Conservation (phyloP, 2,329 filamentous ascomycete genomes). For the Scytalidium sp. region DNA sequence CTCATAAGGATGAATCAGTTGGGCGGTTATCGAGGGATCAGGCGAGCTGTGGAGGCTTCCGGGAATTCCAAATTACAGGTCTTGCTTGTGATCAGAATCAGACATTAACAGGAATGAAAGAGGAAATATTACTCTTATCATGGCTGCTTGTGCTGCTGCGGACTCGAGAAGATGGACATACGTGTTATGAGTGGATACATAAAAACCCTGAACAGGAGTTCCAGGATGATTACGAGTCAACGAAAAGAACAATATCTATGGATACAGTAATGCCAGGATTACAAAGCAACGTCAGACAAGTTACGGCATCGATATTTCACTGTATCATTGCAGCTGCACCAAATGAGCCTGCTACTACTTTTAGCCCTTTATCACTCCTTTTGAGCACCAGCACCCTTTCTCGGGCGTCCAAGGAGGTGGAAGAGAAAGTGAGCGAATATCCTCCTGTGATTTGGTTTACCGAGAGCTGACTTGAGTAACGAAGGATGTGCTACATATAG, state of each 20-base stretch:
- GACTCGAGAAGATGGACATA: conserved; percentile 35
- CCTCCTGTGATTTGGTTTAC: neutral
- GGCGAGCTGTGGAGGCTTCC: conserved; percentile 21
- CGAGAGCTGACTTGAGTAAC: conserved; percentile 8
- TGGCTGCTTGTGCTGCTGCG: conserved; percentile 43
- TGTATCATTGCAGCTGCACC: conserved; percentile 15
- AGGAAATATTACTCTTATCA: conserved; percentile 38
- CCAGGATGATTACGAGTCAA: conserved; percentile 12
- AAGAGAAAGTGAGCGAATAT: conserved; percentile 21
- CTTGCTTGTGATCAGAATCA: conserved; percentile 21
- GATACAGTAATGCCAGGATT: conserved; percentile 31
- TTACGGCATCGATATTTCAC: conserved; percentile 23
- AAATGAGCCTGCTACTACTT: conserved; percentile 1
- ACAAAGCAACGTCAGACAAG: conserved; percentile 26
- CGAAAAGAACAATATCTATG: conserved; percentile 22
- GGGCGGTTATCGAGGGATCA: conserved; percentile 7
- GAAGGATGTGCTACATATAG: conserved; percentile 31
- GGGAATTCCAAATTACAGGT: no score
- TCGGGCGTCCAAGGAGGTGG: conserved; percentile 7
- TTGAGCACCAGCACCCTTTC: conserved; percentile 13
- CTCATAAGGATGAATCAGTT: neutral
- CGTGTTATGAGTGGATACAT: conserved; percentile 38
- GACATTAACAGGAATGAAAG: conserved; percentile 32
- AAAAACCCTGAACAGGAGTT: conserved; percentile 9
- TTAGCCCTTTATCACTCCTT: conserved; percentile 7